Conservation (phyloP, 108 stramenopile species). For the Aurantiochytrium sp. region DNA sequence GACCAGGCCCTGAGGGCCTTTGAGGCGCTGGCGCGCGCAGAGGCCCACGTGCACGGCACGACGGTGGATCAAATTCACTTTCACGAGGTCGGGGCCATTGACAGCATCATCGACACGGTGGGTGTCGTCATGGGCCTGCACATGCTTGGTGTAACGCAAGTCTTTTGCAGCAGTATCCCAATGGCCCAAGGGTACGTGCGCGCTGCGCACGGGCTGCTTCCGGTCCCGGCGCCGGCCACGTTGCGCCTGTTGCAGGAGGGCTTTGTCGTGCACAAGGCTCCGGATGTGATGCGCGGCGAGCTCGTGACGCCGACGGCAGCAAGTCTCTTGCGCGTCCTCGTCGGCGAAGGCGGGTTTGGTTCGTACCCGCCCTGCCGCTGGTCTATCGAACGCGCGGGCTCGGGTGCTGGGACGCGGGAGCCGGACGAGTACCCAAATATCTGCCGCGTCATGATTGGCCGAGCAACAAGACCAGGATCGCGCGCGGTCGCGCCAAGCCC, state of each 20-base stretch:
- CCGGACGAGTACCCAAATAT: background rate
- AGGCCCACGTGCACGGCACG: background rate
- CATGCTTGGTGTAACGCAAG: background rate
- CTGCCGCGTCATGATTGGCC: background rate
- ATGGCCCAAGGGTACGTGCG: background rate
- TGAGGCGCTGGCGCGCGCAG: background rate
- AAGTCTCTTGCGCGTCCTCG: background rate
- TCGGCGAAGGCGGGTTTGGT: background rate
- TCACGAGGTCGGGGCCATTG: background rate
- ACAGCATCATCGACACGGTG: background rate
- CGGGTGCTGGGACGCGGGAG: background rate
- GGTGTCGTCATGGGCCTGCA: background rate
- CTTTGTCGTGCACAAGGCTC: background rate
- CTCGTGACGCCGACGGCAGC: background rate
- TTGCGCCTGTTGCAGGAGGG: background rate
- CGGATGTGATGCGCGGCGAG: background rate
- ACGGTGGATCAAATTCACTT: background rate
- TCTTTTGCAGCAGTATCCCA: background rate
- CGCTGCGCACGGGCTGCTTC: background rate
- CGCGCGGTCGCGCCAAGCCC: too few species aligned
- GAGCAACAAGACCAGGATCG: too few species aligned
- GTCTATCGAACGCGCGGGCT: background rate
- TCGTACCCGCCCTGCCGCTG: background rate
- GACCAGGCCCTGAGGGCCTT: background rate
- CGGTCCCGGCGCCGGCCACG: background rate